These are phyloP conservation scores for Rhizoctonia solani DNA, from an alignment of 1,284 basidiomycete species.

Conservation along the genomic window DNA sequence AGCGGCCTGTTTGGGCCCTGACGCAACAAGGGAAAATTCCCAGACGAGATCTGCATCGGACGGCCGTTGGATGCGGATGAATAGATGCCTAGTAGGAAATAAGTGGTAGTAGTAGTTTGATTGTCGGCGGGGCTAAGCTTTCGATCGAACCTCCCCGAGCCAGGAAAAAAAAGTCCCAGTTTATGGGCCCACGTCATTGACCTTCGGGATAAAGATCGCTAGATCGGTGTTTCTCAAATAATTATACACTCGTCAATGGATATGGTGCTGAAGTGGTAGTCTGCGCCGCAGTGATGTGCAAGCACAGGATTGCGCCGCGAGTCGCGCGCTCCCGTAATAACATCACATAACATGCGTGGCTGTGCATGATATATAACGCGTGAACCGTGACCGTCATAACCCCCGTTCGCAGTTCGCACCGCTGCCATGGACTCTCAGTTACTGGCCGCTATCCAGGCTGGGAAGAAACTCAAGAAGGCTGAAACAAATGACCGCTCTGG, in stretches of 20 bases:
- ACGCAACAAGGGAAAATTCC: not conserved
- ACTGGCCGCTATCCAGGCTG: constrained; percentile 75
- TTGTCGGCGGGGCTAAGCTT: no score
- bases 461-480: constrained; percentile 78
- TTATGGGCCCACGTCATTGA: no score
- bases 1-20: constrained; percentile 8
- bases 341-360: constrained; percentile 26
- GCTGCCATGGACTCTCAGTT: constrained; percentile 46
- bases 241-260: not conserved
- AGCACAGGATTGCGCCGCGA: constrained; percentile 16
- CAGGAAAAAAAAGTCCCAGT: no score
- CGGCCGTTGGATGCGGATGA: not conserved
- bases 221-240: no score
- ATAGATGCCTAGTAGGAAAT: not conserved
- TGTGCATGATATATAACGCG: constrained; percentile 11
- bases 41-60: not conserved
- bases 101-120: not conserved
- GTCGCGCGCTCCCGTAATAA: constrained; percentile 17
- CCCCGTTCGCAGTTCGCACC: constrained; percentile 47
- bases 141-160: no score
- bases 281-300: no score
- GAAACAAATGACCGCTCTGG: constrained; percentile 81
- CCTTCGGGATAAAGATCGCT: no score
- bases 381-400: constrained; percentile 55
- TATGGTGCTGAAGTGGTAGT: not conserved